Conservation (phyloP, 768 basidiomycete genomes). For the Suillus ampliporus region DNA sequence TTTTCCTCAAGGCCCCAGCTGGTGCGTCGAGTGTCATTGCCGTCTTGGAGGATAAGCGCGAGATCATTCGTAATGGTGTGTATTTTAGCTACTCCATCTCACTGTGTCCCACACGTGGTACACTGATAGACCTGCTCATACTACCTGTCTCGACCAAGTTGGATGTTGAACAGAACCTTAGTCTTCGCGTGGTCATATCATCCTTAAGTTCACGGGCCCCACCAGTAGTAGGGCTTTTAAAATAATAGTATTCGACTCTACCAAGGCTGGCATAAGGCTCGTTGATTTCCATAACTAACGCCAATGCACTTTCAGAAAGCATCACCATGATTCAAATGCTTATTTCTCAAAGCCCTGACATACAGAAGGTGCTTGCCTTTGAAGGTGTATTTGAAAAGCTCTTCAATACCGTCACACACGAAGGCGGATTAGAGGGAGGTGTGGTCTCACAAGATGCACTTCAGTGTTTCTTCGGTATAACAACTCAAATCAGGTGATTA, state of each 20-base stretch:
- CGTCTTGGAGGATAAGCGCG: constrained; percentile 82
- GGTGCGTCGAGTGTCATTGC: constrained; percentile 77
- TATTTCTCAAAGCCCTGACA: constrained; percentile 85
- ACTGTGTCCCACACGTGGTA: background rate
- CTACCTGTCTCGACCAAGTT: constrained; percentile 5
- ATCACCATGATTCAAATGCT: constrained; percentile 83
- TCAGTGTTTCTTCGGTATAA: constrained; percentile 88
- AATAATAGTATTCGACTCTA: background rate
- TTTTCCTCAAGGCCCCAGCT: constrained; percentile 85
- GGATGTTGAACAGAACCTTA: constrained; percentile 2
- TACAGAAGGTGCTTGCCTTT: constrained; percentile 96
- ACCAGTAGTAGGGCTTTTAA: background rate
- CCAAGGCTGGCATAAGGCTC: constrained; percentile 1
- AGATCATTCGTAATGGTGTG: constrained; percentile 89
- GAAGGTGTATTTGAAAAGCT: constrained; percentile 97
- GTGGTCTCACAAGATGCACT: constrained; percentile 87
- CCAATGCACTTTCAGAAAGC: constrained; percentile 59
- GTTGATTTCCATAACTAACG: constrained; percentile 5
- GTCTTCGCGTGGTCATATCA: background rate
- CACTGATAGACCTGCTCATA: constrained; percentile 13
- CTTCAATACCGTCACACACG: constrained; percentile 83
- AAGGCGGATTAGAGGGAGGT: constrained; percentile 93
- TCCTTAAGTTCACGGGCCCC: background rate
- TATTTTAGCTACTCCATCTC: constrained; percentile 11
- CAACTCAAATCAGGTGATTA: constrained; percentile 85